Evolutionary conservation across 257 asterid species (phyloP), one percentile per base, ranked within the genome.

Genomic region (Solanum piurae): DNA sequence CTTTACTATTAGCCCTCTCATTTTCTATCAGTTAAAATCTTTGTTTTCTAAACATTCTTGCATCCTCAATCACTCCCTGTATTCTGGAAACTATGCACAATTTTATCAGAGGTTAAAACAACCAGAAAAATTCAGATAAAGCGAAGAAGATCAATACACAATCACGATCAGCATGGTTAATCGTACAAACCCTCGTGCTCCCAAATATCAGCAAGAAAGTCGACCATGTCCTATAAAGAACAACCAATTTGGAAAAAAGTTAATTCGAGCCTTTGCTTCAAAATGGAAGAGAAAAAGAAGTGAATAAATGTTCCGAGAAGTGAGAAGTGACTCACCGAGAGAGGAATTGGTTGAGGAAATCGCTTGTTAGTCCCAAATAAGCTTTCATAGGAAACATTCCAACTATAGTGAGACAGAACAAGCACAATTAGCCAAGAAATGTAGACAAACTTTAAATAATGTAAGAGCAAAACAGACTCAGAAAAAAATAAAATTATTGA

Each of bases 151-250:
- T 29, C 68, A 9, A 16, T 29, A 29, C 85, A 27, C 42, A 46
- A 12, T 42, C 42, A 40, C 33, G 68, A 23, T 62, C 73, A 40
- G 83, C 72, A 80, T 85, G 86, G 38, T 90, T 90, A 93, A 20
- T 93, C 94, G 86, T 89, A 94, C 87, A 94, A 79, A 71, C 97
- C 95, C 85, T 95, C 98, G 87, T 92, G 95, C 89, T 95, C 98
- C 97, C 97, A 95, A 87, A 91, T 88, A 76, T 95, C 98, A 10
- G 91, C 97, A 42, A 95, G 97, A 88, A 95, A 94, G 87, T 95
- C 97, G 14, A 94, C 94, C 95, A 95, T 95, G 88, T 95, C 97
- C 98, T 94, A 92, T 74, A 62, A 86, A 40, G 83, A 74, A 82
- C 40, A 71, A 33, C 80, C 80, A 62, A 21, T 27, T 76, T 18